Base-by-base conservation (phyloP, 129 eudicot species). In the Chrysanthemum lavandulifolium region DNA sequence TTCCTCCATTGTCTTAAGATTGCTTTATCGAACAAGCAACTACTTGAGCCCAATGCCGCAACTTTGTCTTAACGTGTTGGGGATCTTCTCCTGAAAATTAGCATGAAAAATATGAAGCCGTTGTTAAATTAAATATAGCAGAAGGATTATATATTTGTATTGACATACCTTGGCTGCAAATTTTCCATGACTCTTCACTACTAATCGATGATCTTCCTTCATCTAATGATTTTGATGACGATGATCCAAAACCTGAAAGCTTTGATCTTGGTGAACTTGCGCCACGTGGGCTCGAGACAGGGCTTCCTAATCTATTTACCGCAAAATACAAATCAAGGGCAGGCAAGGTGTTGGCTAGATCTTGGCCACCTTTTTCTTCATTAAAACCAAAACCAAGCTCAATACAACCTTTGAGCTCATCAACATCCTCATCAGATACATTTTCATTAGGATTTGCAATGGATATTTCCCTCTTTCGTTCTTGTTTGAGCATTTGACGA, bases 321-420 rank as follows among this genome's bases (percentile, higher is more conserved):
- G 90, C 85, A 29, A 86, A 86, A 74, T 86, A 86, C 14, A 73
- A 74, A 57, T 86, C 90, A 18, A 86, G 86, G 0, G 90, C 87
- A 1, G 87, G 90, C 13, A 86, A 65, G 6, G 87, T 82, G 40
- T 81, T 64, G 65, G 85, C 55, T 49, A 86, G 66, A 71, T 65
- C 65, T 14, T 86, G 87, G 10, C 90, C 87, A 33, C 82, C 79
- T 50, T 79, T 45, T 62, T 80, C 85, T 62, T 82, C 90, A 61
- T 80, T 36, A 57, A 83, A 86, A 0, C 81, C 80, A 25, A 86
- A 86, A 12, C 90, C 87, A 2, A 86, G 76, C 74, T 86, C 90
- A 33, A 86, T 86, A 75, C 85, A 76, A 23, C 85, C 90, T 62
- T 80, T 86, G 57, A 86, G 85, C 77, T 86, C 90, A 11, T 80